phyloP scores from a whole-genome alignment of 176 grass and related monocot genomes.

The Tuctoria greenei region DNA sequence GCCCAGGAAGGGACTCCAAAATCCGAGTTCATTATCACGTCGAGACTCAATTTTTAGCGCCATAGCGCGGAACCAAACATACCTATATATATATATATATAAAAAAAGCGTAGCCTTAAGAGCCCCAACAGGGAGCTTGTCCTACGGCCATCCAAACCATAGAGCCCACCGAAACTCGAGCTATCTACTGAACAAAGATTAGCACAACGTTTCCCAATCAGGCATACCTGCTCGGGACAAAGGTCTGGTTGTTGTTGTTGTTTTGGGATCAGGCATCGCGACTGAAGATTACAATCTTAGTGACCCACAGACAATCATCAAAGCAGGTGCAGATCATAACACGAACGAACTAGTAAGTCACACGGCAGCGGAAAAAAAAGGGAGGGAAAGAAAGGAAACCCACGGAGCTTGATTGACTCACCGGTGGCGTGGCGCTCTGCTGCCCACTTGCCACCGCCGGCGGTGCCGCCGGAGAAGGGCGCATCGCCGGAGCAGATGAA shows the following conservation, averaged over 20 bases:
- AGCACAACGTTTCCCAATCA: background rate
- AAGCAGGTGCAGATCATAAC: background rate
- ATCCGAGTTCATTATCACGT: no score
- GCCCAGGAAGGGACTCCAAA: no score
- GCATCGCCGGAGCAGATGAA: background rate
- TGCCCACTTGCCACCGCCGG: background rate
- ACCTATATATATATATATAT: no score
- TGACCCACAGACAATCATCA: background rate
- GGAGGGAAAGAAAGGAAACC: no score
- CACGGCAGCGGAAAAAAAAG: background rate
- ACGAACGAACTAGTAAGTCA: background rate
- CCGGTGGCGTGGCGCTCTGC: slow-evolving; percentile 14
- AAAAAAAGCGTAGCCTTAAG: no score
- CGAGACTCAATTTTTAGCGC: no score
- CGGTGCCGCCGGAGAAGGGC: background rate
- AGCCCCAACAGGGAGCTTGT: no score
- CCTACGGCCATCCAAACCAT: no score
- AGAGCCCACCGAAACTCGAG: background rate
- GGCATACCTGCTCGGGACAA: no score
- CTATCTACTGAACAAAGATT: background rate
- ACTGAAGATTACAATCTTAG: background rate
- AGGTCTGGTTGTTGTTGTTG: no score
- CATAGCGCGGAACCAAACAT: no score
- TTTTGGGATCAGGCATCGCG: background rate
- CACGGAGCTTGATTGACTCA: slow-evolving; percentile 13